These are phyloP conservation scores for Botrytis hyacinthi DNA, from an alignment of 2,329 filamentous ascomycete species.

Conservation along the genomic window DNA sequence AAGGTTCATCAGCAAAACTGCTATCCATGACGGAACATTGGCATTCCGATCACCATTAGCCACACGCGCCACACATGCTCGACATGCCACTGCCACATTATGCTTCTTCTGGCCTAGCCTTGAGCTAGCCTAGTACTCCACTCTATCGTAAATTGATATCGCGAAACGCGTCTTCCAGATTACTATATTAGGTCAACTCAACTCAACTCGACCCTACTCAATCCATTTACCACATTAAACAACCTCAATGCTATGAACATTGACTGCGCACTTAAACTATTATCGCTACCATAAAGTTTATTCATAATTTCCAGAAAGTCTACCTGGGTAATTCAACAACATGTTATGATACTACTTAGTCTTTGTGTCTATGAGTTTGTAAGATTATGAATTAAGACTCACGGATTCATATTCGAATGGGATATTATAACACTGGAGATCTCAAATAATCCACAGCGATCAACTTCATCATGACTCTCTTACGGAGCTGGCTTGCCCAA, in stretches of 20 bases:
- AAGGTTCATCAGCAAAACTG: no score
- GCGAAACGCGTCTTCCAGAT: conserved; percentile 8
- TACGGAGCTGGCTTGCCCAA: conserved; percentile 13
- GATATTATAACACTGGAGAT: neutral
- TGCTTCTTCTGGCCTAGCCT: neutral
- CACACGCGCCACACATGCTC: neutral
- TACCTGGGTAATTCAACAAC: neutral
- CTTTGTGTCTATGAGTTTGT: neutral
- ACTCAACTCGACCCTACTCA: neutral
- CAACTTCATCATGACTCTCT: neutral
- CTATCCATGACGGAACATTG: neutral
- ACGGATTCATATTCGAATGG: neutral
- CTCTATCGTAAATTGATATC: neutral
- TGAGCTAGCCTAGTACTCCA: neutral
- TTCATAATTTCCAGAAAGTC: neutral
- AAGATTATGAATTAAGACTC: neutral
- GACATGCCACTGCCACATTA: no score
- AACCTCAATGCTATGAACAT: neutral
- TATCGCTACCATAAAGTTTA: neutral
- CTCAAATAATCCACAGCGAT: neutral
- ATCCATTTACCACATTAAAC: neutral
- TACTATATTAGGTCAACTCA: neutral
- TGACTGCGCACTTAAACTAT: neutral
- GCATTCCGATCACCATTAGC: neutral
- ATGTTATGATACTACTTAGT: neutral